Base-by-base conservation (phyloP, 2,329 filamentous ascomycete genomes). In the Trichoderma sp. region DNA sequence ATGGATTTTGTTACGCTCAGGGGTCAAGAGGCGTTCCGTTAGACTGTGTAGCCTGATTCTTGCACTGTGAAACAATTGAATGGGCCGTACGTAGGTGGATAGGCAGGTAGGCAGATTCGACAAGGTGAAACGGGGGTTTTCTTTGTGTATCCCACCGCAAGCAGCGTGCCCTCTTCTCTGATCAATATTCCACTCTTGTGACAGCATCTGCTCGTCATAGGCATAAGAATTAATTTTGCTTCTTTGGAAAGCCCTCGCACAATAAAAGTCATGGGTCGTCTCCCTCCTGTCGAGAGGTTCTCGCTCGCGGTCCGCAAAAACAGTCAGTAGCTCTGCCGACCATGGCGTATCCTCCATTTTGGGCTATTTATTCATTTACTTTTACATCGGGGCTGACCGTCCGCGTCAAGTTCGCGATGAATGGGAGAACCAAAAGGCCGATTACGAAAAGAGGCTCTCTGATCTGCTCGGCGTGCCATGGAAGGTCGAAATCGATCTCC, bases 251-350 rank as follows among this genome's bases (percentile, higher is more conserved):
- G 10, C 6, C 6, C 2, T 34, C 17, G 8, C 37, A 19, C 0
- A 48, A 29, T 8, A 60, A 22, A 29, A 64, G 71, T 13, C 22
- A 76, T 77, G 74, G 37, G 70, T 50, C 73, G 75, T 60, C 79
- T 84, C 58, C 78, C 82, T 9, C 82, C 83, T 8, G 80, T 78
- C 53, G 84, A 81, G 70, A 86, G 84, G 76, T 77, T 86, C 12
- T 79, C 84, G 39, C 82, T 86, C 70, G 81, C 80, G 35, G 72
- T 83, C 52, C 83, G 84, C 74, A 86, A 85, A 77, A 84, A 85
- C 74, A 72, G 84, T 86, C 72, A 72, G 76, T 75, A 35, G 12
- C 10, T 6, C 6, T 4, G n/a, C n/a, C n/a, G n/a, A n/a, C n/a
- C n/a, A n/a, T n/a, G n/a, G n/a, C n/a, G n/a, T n/a, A n/a, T n/a